Base-by-base conservation (phyloP, 164 flowering plant genomes). In the Buxus sempervirens region DNA sequence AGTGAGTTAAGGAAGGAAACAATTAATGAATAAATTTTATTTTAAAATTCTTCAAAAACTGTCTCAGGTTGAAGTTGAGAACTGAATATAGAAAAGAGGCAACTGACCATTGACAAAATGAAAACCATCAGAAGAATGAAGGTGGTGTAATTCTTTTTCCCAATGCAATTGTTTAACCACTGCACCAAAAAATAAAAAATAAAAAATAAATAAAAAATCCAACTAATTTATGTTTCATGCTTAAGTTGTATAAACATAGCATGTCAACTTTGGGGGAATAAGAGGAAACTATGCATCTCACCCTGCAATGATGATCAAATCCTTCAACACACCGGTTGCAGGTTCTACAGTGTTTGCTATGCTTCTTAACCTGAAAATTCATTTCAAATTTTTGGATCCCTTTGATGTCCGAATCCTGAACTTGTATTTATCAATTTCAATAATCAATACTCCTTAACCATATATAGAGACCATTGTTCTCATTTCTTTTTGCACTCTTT, bases 271-370 rank as follows among this genome's bases (percentile, higher is more conserved):
- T 5, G 1, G 15, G 16, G 55, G 20, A 60, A 13, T 1, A 5
- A 64, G 15, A 20, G n/a, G n/a, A 49, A 59, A 45, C 13, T 12
- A n/a, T 19, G 7, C 56, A 41, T 12, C 9, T 82, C 74, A 92
- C 98, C 85, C 96, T 85, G 87, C 99, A 95, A 79, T 95, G 99
- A 80, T 95, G 99, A 82, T 95, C 99, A 75, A 95, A 95, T 54
- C 97, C 99, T 71, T 95, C 97, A 62, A 95, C 96, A 45, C 99
- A 95, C 16, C 97, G 83, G 79, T 92, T 88, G 77, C 98, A 95
- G 23, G 88, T 87, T 79, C 97, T 83, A 65, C 99, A 95, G 62
- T 95, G 97, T 76, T 95, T 95, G 84, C 99, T 95, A 72, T 79
- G 82, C 72, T 79, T 90, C 62, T 87, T 84, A 22, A 95, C 99